phyloP scores from a whole-genome alignment of 306 rosid genomes.

The Prunus padus region DNA sequence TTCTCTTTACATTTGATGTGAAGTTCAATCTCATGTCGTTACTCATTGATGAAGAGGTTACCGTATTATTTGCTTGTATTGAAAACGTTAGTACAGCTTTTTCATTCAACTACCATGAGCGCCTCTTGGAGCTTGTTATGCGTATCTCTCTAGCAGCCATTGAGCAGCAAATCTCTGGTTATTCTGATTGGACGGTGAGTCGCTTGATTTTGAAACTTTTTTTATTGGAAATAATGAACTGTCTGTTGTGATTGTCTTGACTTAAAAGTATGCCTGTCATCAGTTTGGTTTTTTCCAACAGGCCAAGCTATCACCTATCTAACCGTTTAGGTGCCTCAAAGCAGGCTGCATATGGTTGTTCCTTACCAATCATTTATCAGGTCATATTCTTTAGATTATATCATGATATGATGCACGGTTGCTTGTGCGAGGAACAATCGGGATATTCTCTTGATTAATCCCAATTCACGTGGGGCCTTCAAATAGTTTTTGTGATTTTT shows the following conservation, averaged over 20 bases:
- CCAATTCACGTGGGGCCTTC: slow-evolving; percentile 19
- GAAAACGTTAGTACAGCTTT: neutral
- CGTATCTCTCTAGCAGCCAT: neutral
- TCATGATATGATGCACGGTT: neutral
- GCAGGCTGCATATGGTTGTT: neutral
- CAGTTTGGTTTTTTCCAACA: slow-evolving; percentile 10
- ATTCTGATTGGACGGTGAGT: neutral
- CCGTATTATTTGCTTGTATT: neutral
- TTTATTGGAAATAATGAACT: neutral
- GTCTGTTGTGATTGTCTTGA: neutral
- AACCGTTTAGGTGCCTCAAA: neutral
- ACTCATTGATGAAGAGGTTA: neutral
- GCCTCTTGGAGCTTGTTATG: neutral
- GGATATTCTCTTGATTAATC: slow-evolving; percentile 20
- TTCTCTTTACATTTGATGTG: neutral
- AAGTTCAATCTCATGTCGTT: neutral
- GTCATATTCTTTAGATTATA: neutral
- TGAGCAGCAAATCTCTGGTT: neutral
- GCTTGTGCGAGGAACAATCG: neutral
- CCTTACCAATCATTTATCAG: neutral
- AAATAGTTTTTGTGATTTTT: slow-evolving; percentile 19
- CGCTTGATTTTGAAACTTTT: neutral
- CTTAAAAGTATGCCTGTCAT: neutral
- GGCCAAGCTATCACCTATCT: slow-evolving; percentile 5
- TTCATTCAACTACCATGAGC: neutral